A percentile compares a stretch with the other conserved stretches of the same genome.
Conservation (phyloP, 2,329 filamentous ascomycete genomes). For the Colletotrichum sp. region DNA sequence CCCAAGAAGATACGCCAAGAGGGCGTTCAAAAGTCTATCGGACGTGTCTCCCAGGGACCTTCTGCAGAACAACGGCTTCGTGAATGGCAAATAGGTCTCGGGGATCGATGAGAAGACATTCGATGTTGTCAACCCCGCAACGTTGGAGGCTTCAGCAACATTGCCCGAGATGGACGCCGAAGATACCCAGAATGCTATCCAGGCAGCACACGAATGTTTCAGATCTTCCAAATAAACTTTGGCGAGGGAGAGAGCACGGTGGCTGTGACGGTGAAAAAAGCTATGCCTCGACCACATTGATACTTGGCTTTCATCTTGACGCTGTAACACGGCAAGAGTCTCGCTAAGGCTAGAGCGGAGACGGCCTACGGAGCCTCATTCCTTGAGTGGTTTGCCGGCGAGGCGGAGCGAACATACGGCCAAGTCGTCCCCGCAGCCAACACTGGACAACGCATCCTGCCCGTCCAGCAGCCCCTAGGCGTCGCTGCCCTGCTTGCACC, state of each 20-base stretch:
- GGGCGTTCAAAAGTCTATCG: neutral
- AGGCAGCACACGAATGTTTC: neutral
- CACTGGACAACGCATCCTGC: slow-evolving; percentile 56
- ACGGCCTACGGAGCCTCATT: slow-evolving; percentile 64
- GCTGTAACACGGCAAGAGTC: slow-evolving; percentile 73
- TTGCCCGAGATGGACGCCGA: neutral
- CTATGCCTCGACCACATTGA: neutral
- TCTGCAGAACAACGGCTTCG: neutral
- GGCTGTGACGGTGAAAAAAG: neutral
- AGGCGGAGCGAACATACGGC: slow-evolving; percentile 62
- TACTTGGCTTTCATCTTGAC: slow-evolving; percentile 62
- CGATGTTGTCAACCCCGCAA: neutral
- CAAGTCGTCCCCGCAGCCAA: slow-evolving; percentile 65
- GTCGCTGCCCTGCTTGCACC: slow-evolving; percentile 72
- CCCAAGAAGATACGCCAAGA: neutral
- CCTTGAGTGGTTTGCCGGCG: slow-evolving; percentile 69
- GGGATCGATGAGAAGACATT: neutral
- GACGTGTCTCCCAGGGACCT: rapidly evolving
- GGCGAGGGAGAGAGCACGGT: neutral
- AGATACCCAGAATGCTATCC: neutral
- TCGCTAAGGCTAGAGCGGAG: slow-evolving; percentile 65
- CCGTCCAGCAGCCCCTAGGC: slow-evolving; percentile 69
- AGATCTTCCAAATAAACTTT: neutral
- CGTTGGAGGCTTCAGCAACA: neutral
- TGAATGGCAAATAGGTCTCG: neutral